phyloP scores from a whole-genome alignment of 257 asterid genomes.

The Solanum sparsipilum region DNA sequence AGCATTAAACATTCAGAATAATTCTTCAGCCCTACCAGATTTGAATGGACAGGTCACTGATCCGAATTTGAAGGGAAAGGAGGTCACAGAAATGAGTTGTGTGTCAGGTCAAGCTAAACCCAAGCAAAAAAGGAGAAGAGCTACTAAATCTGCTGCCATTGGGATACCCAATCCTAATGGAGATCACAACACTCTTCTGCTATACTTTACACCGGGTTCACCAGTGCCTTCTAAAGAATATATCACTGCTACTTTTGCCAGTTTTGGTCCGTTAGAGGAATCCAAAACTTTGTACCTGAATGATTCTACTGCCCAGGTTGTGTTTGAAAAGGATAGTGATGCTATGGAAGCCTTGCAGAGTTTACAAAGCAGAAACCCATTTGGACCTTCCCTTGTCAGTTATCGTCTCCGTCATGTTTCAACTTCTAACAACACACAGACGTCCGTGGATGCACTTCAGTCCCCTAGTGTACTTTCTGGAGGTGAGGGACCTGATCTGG shows the following conservation, averaged over 20 bases:
- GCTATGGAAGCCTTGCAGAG: constrained; percentile 48
- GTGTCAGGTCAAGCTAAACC: constrained; percentile 15
- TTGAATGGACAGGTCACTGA: constrained; percentile 41
- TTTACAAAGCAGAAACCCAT: constrained; percentile 40
- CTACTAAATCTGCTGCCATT: constrained; percentile 2
- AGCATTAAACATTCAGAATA: neutral
- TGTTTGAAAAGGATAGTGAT: constrained; percentile 40
- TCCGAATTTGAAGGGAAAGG: constrained; percentile 8
- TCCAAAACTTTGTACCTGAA: constrained; percentile 24
- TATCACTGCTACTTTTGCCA: constrained; percentile 27
- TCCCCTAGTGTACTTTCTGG: constrained; percentile 2
- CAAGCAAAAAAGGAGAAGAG: constrained; percentile 16
- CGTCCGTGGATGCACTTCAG: constrained; percentile 5
- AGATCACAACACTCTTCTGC: constrained; percentile 10
- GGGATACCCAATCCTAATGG: constrained; percentile 4
- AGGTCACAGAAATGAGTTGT: constrained; percentile 11
- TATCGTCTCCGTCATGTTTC: constrained; percentile 25
- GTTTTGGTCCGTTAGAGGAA: constrained; percentile 49
- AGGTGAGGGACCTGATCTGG: constrained; percentile 29
- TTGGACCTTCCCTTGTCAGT: constrained; percentile 42
- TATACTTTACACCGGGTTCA: constrained; percentile 31
- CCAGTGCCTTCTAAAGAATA: constrained; percentile 37
- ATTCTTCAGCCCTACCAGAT: constrained; percentile 47
- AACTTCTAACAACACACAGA: constrained; percentile 1
- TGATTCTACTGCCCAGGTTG: constrained; percentile 26